Percentiles rank a stretch among this genome's conserved stretches.
These are phyloP conservation scores for Pseudonitzschia multiseries DNA, from an alignment of 108 stramenopile genomes.

Conservation along the genomic window DNA sequence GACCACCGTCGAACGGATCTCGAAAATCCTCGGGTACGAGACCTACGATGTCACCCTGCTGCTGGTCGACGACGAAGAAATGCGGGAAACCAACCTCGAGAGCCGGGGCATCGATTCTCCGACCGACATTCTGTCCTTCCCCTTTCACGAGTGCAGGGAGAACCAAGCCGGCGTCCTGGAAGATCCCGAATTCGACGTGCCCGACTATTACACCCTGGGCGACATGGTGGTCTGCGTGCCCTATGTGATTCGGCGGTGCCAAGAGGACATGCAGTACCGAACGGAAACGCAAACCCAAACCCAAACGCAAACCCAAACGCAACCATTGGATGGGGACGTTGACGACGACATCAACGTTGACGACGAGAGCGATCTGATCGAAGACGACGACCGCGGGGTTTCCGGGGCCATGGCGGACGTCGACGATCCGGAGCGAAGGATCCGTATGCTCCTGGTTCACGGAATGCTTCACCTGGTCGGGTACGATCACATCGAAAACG, in stretches of 20 bases:
- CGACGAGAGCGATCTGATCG: slow-evolving; percentile 26
- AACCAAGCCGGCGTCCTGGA: slow-evolving; percentile 57
- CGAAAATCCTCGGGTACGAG: slow-evolving; percentile 60
- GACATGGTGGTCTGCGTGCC: slow-evolving; percentile 91
- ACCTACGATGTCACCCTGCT: slow-evolving; percentile 70
- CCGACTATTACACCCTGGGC: slow-evolving; percentile 84
- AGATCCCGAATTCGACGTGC: slow-evolving; percentile 67
- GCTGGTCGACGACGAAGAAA: slow-evolving; percentile 68
- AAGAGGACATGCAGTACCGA: slow-evolving; percentile 15
- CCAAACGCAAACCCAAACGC: too few relatives aligned
- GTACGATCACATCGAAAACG: slow-evolving; percentile 93
- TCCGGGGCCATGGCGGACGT: slow-evolving; percentile 82
- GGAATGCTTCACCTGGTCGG: slow-evolving; percentile 95
- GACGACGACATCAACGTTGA: slow-evolving; percentile 55
- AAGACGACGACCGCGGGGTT: slow-evolving; percentile 78
- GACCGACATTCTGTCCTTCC: slow-evolving; percentile 90
- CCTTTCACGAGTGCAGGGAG: slow-evolving; percentile 48
- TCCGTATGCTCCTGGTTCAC: slow-evolving; percentile 85
- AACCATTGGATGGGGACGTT: slow-evolving; percentile 18
- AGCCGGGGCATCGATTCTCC: slow-evolving; percentile 62
- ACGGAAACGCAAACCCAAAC: too few relatives aligned
- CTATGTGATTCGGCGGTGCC: slow-evolving; percentile 60
- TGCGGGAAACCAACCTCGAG: slow-evolving; percentile 71
- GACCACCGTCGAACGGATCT: slow-evolving; percentile 46
- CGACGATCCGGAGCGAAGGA: slow-evolving; percentile 48